Conservation (phyloP, 2,329 filamentous ascomycete species). For the Stagonosporopsis cucurbitacearum region DNA sequence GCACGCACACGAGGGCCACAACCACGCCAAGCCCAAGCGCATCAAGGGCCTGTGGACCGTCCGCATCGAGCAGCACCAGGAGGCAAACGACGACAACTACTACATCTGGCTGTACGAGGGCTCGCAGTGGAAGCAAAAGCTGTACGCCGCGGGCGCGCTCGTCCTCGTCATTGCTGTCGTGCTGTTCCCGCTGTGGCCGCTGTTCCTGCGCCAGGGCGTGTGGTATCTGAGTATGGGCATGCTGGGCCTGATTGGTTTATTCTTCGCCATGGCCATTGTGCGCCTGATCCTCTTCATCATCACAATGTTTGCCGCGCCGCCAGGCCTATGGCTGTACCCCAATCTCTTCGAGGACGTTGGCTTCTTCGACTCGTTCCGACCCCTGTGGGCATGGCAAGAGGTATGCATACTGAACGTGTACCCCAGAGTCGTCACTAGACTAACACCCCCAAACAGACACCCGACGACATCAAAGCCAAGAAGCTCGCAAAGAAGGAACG, state of each 20-base stretch:
- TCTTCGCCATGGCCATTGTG: conserved; percentile 98
- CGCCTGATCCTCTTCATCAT: conserved; percentile 91
- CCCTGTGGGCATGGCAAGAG: conserved; percentile 98
- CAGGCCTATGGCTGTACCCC: conserved; percentile 96
- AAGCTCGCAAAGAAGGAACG: conserved; percentile 52
- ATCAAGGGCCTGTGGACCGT: conserved; percentile 97
- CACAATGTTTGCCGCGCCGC: conserved; percentile 83
- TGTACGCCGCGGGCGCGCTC: conserved; percentile 85
- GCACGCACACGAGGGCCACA: conserved; percentile 70
- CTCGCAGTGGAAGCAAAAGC: conserved; percentile 89
- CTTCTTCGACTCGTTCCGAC: conserved; percentile 96
- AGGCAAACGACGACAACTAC: conserved; percentile 84
- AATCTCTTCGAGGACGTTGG: conserved; percentile 99
- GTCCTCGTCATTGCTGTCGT: conserved; percentile 85
- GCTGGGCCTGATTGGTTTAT: conserved; percentile 85
- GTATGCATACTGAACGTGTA: too few species aligned
- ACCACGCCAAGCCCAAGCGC: conserved; percentile 70
- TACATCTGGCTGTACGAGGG: conserved; percentile 98
- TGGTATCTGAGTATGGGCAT: conserved; percentile 98
- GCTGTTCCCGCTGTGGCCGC: conserved; percentile 94
- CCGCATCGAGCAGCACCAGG: conserved; percentile 93
- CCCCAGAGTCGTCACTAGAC: neutral
- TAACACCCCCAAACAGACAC: conserved; percentile 34
- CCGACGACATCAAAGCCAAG: conserved; percentile 54
- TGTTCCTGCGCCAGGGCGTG: conserved; percentile 87